A percentile compares a stretch with the other conserved stretches of the same genome.
Evolutionary conservation across 495 filamentous ascomycete genomes (phyloP).

Genomic region (Penicillium macrosclerotiorum): DNA sequence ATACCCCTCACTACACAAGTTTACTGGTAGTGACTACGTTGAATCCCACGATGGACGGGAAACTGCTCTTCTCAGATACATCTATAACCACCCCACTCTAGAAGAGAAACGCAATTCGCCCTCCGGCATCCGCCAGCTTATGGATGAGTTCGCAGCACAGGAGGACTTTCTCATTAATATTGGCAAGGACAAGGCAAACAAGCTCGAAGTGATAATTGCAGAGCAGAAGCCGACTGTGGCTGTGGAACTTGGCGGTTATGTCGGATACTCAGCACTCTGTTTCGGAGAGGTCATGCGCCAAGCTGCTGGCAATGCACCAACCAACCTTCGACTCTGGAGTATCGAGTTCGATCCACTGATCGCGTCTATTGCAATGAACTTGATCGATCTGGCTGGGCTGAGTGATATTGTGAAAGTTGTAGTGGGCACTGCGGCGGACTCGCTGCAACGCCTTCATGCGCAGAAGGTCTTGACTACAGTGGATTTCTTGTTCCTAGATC

Average conservation of each 20-base stretch:
- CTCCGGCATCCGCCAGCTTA: slow-evolving; percentile 51
- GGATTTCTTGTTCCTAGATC: slow-evolving; percentile 20
- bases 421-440: slow-evolving; percentile 47
- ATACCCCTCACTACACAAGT: slow-evolving; percentile 9
- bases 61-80: slow-evolving; percentile 59
- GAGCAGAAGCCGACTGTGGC: slow-evolving; percentile 56
- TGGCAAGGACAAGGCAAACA: slow-evolving; percentile 61
- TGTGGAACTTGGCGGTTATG: slow-evolving; percentile 68
- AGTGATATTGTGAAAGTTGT: slow-evolving; percentile 62
- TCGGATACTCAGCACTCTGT: slow-evolving; percentile 67
- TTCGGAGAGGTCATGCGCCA: slow-evolving; percentile 59
- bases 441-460: slow-evolving; percentile 3
- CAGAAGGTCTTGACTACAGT: not conserved
- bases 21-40: not conserved
- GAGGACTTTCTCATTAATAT: slow-evolving; percentile 75
- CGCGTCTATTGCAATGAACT: slow-evolving; percentile 55
- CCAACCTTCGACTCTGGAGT: slow-evolving; percentile 48
- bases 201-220: slow-evolving; percentile 56
- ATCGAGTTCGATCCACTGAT: slow-evolving; percentile 67
- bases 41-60: slow-evolving; percentile 62
- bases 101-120: slow-evolving; percentile 57
- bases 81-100: slow-evolving; percentile 50
- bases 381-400: slow-evolving; percentile 66
- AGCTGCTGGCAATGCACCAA: slow-evolving; percentile 44
- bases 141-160: slow-evolving; percentile 63